Conservation (phyloP, 345 rosid species). For the Hevea brasiliensis region DNA sequence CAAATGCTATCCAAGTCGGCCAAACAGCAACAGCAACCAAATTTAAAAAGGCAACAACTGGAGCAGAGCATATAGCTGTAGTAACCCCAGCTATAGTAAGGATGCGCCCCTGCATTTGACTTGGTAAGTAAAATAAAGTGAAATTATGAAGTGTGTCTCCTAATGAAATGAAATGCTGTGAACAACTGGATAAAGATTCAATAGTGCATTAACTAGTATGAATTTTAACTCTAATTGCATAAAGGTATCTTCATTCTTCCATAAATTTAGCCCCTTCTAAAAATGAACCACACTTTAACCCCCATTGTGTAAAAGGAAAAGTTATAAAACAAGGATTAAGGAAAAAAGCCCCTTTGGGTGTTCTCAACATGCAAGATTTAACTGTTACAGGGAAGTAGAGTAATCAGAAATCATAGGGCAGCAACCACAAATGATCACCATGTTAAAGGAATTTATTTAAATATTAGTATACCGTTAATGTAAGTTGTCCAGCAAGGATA, state of each 20-base stretch:
- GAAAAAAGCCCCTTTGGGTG: neutral
- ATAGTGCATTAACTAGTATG: neutral
- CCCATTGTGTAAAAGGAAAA: neutral
- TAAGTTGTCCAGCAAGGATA: constrained; percentile 89
- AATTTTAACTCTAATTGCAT: neutral
- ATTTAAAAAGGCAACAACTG: constrained; percentile 65
- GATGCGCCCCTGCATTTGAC: constrained; percentile 63
- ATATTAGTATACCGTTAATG: constrained; percentile 59
- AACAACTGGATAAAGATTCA: neutral
- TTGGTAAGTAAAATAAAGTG: constrained; percentile 15
- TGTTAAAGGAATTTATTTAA: neutral
- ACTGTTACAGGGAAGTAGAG: neutral
- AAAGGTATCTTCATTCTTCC: neutral
- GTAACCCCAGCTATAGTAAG: constrained; percentile 83
- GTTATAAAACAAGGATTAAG: neutral
- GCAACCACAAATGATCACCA: neutral
- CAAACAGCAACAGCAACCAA: constrained; percentile 75
- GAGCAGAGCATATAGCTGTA: constrained; percentile 74
- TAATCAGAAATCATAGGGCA: neutral
- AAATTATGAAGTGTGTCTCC: neutral
- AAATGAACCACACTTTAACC: neutral
- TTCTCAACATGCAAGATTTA: neutral
- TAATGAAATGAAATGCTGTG: neutral
- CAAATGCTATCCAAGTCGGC: constrained; percentile 85
- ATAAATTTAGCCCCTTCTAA: no score